These are phyloP conservation scores for Tetradesmus lagerheimii DNA, from an alignment of 139 green algal species.

Conservation along the genomic window DNA sequence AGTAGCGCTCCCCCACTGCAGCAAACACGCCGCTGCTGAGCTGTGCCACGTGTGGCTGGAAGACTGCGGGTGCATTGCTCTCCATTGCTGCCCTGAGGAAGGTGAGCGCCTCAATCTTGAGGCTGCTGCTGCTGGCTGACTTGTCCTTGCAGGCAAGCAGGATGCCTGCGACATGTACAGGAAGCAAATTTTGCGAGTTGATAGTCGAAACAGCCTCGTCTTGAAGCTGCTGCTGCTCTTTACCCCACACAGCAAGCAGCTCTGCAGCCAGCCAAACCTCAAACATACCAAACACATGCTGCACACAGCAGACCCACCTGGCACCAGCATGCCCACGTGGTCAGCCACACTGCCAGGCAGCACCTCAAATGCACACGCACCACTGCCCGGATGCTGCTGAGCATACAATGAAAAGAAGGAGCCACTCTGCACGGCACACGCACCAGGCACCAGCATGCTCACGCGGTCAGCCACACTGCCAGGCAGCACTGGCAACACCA, in stretches of 20 bases:
- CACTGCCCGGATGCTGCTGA: too few relatives aligned
- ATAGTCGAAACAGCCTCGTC: too few relatives aligned
- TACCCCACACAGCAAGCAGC: too few relatives aligned
- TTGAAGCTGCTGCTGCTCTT: too few relatives aligned
- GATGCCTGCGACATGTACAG: too few relatives aligned
- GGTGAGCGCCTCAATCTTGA: constrained; percentile 95
- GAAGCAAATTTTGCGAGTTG: too few relatives aligned
- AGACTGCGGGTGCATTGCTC: constrained; percentile 58
- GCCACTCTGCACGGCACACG: not conserved
- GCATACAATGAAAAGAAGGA: too few relatives aligned
- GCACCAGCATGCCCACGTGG: not conserved
- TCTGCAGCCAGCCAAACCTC: too few relatives aligned
- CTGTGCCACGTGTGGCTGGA: constrained; percentile 70
- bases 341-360: not conserved
- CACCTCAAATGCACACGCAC: not conserved
- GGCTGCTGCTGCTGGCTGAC: constrained; percentile 59
- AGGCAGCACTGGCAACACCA: constrained; percentile 64
- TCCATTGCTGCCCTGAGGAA: constrained; percentile 84
- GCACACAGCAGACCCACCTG: not conserved
- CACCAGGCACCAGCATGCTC: not conserved
- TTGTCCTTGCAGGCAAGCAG: constrained; percentile 71
- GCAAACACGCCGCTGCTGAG: constrained; percentile 61
- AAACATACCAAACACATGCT: not conserved
- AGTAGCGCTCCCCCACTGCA: constrained; percentile 86
- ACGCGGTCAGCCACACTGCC: not conserved